Evolutionary conservation across 495 filamentous ascomycete species (phyloP).

Genomic region (Podospora anserina): DNA sequence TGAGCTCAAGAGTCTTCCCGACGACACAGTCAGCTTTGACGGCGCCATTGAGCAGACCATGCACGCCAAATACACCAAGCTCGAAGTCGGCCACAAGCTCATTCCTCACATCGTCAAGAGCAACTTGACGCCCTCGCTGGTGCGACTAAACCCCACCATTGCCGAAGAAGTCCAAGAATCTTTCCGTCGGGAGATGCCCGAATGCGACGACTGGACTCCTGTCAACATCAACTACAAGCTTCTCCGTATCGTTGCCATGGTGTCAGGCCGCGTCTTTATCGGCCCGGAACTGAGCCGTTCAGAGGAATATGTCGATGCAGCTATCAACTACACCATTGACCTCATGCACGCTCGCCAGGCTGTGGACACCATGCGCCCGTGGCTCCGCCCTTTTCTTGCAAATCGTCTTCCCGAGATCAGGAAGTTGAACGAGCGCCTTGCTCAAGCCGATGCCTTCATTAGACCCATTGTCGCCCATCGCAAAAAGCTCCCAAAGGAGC

Average conservation of each 20-base stretch:
- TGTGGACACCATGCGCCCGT: constrained; percentile 30
- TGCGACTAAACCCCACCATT: constrained; percentile 27
- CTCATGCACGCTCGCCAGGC: constrained; percentile 34
- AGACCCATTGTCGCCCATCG: constrained; percentile 31
- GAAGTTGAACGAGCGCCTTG: constrained; percentile 27
- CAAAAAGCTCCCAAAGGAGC: constrained; percentile 18
- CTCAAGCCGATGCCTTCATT: constrained; percentile 31
- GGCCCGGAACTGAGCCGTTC: constrained; percentile 52
- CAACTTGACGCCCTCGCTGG: constrained; percentile 29
- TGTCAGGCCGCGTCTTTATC: constrained; percentile 59
- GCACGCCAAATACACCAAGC: constrained; percentile 31
- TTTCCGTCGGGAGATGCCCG: constrained; percentile 26
- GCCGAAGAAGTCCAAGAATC: constrained; percentile 28
- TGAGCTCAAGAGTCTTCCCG: constrained; percentile 38
- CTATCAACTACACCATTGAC: constrained; percentile 57
- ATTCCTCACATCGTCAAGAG: constrained; percentile 29
- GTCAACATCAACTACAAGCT: constrained; percentile 39
- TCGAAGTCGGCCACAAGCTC: constrained; percentile 13
- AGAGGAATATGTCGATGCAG: constrained; percentile 54
- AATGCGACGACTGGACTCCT: constrained; percentile 42
- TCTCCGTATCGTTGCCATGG: constrained; percentile 50
- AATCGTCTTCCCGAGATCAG: constrained; percentile 33
- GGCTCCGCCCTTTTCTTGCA: constrained; percentile 33
- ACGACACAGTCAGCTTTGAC: constrained; percentile 37
- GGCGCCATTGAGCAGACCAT: constrained; percentile 30